Conservation (phyloP, 2,329 filamentous ascomycete genomes). For the Hymenoscyphus linearis region DNA sequence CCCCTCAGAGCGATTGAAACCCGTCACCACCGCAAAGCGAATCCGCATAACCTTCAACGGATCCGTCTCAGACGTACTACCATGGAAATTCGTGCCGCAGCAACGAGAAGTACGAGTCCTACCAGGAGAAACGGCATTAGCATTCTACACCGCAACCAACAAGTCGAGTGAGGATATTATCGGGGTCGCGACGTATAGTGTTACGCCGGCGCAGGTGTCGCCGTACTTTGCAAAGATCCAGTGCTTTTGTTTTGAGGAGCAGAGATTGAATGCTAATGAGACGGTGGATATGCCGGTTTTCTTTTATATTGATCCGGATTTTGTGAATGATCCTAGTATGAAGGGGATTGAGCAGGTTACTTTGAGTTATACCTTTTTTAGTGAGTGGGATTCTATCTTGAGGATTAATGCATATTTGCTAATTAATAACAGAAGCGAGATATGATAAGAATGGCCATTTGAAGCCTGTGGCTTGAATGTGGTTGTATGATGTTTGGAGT, state of each 20-base stretch:
- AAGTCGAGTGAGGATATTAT: slow-evolving; percentile 88
- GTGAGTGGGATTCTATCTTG: slow-evolving; percentile 49
- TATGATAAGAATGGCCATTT: slow-evolving; percentile 78
- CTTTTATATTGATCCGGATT: slow-evolving; percentile 96
- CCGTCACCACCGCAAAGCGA: slow-evolving; percentile 9
- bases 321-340: slow-evolving; percentile 90
- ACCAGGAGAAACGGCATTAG: slow-evolving; percentile 91
- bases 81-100: slow-evolving; percentile 96
- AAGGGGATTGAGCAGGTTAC: slow-evolving; percentile 92
- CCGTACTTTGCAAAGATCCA: slow-evolving; percentile 99
- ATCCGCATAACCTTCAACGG: slow-evolving; percentile 84
- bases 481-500: slow-evolving; percentile 9
- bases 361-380: slow-evolving; percentile 96
- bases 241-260: slow-evolving; percentile 98
- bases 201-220: slow-evolving; percentile 90
- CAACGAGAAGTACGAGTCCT: slow-evolving; percentile 94
- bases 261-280: slow-evolving; percentile 89
- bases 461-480: slow-evolving; percentile 23
- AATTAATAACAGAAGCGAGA: slow-evolving; percentile 59
- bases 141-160: slow-evolving; percentile 97
- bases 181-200: slow-evolving; percentile 94
- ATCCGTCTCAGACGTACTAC: slow-evolving; percentile 88
- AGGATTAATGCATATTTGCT: slow-evolving; percentile 26
- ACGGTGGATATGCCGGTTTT: slow-evolving; percentile 99
- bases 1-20: slow-evolving; percentile 70